A percentile compares a stretch with the other conserved stretches of the same genome.
These are phyloP conservation scores for Ustilago trichophora DNA, from an alignment of 1,284 basidiomycete genomes.

Conservation along the genomic window DNA sequence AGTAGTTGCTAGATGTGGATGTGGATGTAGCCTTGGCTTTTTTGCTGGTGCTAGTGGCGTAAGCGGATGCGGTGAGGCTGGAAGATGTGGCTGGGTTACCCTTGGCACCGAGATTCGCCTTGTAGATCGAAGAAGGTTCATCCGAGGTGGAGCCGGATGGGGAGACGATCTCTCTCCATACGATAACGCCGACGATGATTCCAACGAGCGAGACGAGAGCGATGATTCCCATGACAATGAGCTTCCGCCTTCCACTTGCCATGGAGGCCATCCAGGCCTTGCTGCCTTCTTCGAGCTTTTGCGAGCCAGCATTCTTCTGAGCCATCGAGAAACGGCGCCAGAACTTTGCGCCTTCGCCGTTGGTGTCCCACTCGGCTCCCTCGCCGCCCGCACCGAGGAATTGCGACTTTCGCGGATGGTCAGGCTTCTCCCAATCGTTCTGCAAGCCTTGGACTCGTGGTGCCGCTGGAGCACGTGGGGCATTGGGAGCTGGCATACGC, in stretches of 20 bases:
- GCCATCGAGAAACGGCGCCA: conserved; percentile 57
- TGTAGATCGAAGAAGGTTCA: conserved; percentile 27
- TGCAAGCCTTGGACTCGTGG: conserved; percentile 49
- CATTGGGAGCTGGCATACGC: conserved; percentile 22
- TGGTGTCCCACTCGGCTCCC: conserved; percentile 59
- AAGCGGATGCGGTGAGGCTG: conserved; percentile 4
- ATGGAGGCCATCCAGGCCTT: conserved; percentile 36
- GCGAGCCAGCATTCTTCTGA: conserved; percentile 42
- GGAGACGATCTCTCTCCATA: conserved; percentile 54
- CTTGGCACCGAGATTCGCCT: conserved; percentile 42
- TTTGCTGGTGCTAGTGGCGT: conserved; percentile 7
- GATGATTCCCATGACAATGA: conserved; percentile 44
- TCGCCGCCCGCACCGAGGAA: conserved; percentile 54
- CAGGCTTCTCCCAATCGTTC: conserved; percentile 51
- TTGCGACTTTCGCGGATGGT: conserved; percentile 51
- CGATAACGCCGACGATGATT: conserved; percentile 52
- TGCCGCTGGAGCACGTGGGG: conserved; percentile 17
- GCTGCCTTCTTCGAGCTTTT: conserved; percentile 38
- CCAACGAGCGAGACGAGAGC: conserved; percentile 39
- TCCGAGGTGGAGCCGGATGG: conserved; percentile 25
- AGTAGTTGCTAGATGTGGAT: conserved; percentile 6
- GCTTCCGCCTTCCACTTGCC: conserved; percentile 34
- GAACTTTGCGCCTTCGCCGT: conserved; percentile 57
- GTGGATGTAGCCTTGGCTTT: conserved; percentile 15
- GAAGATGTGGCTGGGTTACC: neutral